Conservation (phyloP, 1,139 yeast genomes). For the Nakaseomyces delphensis region DNA sequence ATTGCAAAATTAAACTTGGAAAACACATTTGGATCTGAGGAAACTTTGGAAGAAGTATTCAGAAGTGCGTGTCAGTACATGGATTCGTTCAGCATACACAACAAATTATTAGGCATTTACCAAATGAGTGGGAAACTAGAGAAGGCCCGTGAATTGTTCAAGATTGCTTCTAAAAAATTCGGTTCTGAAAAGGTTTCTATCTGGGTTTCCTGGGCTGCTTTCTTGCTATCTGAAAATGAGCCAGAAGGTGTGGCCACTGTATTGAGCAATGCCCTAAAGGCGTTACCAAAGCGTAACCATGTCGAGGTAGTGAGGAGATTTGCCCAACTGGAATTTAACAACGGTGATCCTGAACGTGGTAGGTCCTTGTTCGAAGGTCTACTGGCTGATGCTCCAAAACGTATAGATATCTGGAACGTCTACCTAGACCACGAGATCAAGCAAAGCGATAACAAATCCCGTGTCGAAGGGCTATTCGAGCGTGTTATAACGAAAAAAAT, state of each 20-base stretch:
- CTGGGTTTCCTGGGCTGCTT: constrained; percentile 76
- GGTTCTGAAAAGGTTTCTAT: constrained; percentile 55
- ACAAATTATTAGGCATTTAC: constrained; percentile 67
- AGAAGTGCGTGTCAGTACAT: constrained; percentile 79
- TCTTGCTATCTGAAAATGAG: constrained; percentile 52
- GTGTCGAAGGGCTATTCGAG: constrained; percentile 69
- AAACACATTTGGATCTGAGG: constrained; percentile 83
- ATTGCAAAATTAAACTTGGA: constrained; percentile 91
- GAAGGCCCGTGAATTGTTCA: constrained; percentile 63
- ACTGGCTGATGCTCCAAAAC: constrained; percentile 79
- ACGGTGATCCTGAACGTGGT: constrained; percentile 91
- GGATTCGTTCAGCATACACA: constrained; percentile 79
- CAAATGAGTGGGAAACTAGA: constrained; percentile 61
- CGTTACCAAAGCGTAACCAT: constrained; percentile 67
- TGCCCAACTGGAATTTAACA: constrained; percentile 77
- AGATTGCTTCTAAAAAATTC: constrained; percentile 67
- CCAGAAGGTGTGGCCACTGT: constrained; percentile 57
- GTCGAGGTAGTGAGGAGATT: constrained; percentile 77
- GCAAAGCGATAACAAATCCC: constrained; percentile 45
- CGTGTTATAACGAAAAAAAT: constrained; percentile 63
- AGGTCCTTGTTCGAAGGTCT: constrained; percentile 91
- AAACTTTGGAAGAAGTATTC: constrained; percentile 70
- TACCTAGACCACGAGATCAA: constrained; percentile 90
- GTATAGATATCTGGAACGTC: constrained; percentile 90
- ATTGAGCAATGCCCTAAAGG: constrained; percentile 62